These are phyloP conservation scores for Euclidium syriacum DNA, from an alignment of 345 rosid species.

Conservation along the genomic window DNA sequence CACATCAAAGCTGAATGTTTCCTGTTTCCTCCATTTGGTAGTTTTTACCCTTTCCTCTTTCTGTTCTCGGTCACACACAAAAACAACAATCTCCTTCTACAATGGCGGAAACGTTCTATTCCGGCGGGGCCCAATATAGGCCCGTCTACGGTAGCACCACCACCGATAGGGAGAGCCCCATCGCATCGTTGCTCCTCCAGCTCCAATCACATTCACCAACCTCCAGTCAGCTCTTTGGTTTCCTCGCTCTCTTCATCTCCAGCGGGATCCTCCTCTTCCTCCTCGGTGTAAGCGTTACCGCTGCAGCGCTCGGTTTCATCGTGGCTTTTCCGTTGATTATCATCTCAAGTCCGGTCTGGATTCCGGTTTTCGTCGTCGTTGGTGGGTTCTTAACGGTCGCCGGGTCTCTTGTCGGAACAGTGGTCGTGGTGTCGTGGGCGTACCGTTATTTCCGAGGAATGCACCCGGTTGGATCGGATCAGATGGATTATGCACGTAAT, in stretches of 20 bases:
- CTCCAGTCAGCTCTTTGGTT: slow-evolving; percentile 56
- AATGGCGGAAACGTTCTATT: slow-evolving; percentile 24
- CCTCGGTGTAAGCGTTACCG: slow-evolving; percentile 48
- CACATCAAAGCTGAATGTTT: slow-evolving; percentile 29
- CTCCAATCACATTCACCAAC: slow-evolving; percentile 53
- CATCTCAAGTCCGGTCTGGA: slow-evolving; percentile 69
- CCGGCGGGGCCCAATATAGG: slow-evolving; percentile 20
- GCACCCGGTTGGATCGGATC: slow-evolving; percentile 70
- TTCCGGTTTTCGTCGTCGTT: slow-evolving; percentile 39
- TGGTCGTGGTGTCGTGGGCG: slow-evolving; percentile 51
- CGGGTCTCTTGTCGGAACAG: slow-evolving; percentile 44
- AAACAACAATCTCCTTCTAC: slow-evolving; percentile 12
- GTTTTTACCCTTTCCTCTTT: slow-evolving; percentile 9
- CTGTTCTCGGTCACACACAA: slow-evolving; percentile 11
- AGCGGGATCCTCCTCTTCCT: slow-evolving; percentile 61
- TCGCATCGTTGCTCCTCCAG: slow-evolving; percentile 32
- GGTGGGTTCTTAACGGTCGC: slow-evolving; percentile 48
- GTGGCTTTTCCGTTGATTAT: slow-evolving; percentile 54
- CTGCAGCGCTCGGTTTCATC: slow-evolving; percentile 39
- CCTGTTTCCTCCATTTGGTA: slow-evolving; percentile 19
- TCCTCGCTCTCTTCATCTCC: slow-evolving; percentile 54
- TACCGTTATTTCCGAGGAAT: slow-evolving; percentile 63
- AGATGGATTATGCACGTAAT: slow-evolving; percentile 63
- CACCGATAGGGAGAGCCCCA: slow-evolving; percentile 9
- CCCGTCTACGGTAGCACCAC: slow-evolving; percentile 30